phyloP scores from a whole-genome alignment of 768 basidiomycete genomes.

The Amanita jacksonii region DNA sequence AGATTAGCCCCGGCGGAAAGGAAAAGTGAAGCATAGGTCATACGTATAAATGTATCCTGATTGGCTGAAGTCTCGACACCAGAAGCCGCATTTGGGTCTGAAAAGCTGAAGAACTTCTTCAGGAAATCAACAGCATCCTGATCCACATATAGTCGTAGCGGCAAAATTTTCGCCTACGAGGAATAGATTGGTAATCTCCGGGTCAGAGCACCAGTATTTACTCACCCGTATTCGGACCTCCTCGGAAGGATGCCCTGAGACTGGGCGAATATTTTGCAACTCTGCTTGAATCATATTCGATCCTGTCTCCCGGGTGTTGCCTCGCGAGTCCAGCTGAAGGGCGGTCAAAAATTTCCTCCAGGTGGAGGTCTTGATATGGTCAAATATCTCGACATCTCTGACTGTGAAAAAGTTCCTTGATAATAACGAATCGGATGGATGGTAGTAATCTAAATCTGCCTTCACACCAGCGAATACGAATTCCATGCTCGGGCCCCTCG shows the following conservation, averaged over 20 bases:
- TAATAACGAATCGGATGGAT: conserved; percentile 42
- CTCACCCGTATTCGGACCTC: conserved; percentile 74
- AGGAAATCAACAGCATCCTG: conserved; percentile 98
- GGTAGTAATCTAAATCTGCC: conserved; percentile 60
- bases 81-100: conserved; percentile 41
- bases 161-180: conserved; percentile 76
- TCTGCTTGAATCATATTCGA: conserved; percentile 93
- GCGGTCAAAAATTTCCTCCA: conserved; percentile 96
- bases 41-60: conserved; percentile 38
- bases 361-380: conserved; percentile 96
- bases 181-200: background rate
- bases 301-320: conserved; percentile 83
- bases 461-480: conserved; percentile 58
- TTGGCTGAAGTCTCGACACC: conserved; percentile 23
- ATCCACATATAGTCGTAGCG: conserved; percentile 88
- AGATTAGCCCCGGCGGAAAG: conserved; percentile 44
- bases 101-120: conserved; percentile 93
- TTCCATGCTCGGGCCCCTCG: conserved; percentile 77
- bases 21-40: conserved; percentile 30
- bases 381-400: conserved; percentile 77
- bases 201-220: conserved; percentile 10
- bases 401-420: conserved; percentile 62
- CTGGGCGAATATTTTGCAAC: conserved; percentile 64
- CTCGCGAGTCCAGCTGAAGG: conserved; percentile 74
- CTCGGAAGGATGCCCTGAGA: conserved; percentile 53